Evolutionary conservation across 2,329 filamentous ascomycete species (phyloP).

Genomic region (Sphaerulina vaccinii): DNA sequence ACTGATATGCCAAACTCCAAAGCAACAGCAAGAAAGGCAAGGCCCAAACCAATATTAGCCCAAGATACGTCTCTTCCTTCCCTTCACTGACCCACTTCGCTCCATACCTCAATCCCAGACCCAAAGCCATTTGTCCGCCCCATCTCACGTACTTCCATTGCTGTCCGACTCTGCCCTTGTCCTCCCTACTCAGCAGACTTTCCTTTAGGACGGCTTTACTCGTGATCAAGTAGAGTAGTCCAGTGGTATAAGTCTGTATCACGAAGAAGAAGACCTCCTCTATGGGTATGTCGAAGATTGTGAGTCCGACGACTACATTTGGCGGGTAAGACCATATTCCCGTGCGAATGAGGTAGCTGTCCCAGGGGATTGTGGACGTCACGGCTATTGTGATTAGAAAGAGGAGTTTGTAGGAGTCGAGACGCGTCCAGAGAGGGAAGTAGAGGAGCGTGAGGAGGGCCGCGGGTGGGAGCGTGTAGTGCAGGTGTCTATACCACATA

Average conservation of each 20-base stretch:
- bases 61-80: conserved; percentile 62
- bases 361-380: conserved; percentile 69
- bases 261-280: conserved; percentile 78
- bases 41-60: conserved; percentile 69
- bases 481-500: conserved; percentile 54
- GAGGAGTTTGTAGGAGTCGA: conserved; percentile 62
- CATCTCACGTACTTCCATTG: conserved; percentile 45
- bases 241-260: conserved; percentile 72
- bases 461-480: conserved; percentile 66
- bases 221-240: conserved; percentile 64
- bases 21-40: conserved; percentile 64
- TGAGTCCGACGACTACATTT: conserved; percentile 62
- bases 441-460: conserved; percentile 58
- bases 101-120: conserved; percentile 46
- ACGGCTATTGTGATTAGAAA: conserved; percentile 65
- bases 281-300: conserved; percentile 62
- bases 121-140: conserved; percentile 53
- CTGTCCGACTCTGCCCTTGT: conserved; percentile 28
- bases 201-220: conserved; percentile 63
- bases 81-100: conserved; percentile 47
- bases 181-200: conserved; percentile 49
- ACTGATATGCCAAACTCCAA: conserved; percentile 63
- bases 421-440: conserved; percentile 59
- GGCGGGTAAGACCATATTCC: conserved; percentile 70
- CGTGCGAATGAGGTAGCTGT: conserved; percentile 68